These are phyloP conservation scores for Boletus reticuloceps DNA, from an alignment of 768 basidiomycete genomes.

Conservation along the genomic window DNA sequence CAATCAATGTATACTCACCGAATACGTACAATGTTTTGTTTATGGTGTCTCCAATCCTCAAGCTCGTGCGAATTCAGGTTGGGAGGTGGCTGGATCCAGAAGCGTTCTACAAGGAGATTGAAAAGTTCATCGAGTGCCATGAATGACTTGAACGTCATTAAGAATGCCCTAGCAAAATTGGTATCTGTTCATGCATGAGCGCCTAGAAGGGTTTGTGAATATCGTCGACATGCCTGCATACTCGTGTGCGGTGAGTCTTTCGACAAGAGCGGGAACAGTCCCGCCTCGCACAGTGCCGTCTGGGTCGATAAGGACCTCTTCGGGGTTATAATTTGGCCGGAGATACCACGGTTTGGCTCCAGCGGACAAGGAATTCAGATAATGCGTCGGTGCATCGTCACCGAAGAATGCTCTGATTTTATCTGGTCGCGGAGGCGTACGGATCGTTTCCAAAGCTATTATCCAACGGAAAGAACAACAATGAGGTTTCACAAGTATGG, in stretches of 20 bases:
- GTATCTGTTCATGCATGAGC: constrained; percentile 39
- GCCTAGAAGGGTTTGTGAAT: background rate
- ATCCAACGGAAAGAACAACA: background rate
- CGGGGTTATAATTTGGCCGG: constrained; percentile 49
- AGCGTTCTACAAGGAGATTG: constrained; percentile 52
- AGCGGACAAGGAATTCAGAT: constrained; percentile 38
- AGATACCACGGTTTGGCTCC: constrained; percentile 59
- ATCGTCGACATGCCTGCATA: constrained; percentile 44
- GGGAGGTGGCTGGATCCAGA: constrained; percentile 52
- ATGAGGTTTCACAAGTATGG: background rate
- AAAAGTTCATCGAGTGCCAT: constrained; percentile 55
- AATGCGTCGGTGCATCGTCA: constrained; percentile 45
- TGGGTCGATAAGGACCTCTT: constrained; percentile 60
- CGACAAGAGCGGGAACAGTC: constrained; percentile 57
- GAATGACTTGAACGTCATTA: constrained; percentile 71
- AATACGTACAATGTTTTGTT: constrained; percentile 57
- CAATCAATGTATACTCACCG: constrained; percentile 38
- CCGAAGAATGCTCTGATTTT: constrained; percentile 56
- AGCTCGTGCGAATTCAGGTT: constrained; percentile 42
- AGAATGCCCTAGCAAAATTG: constrained; percentile 57
- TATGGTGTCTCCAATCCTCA: constrained; percentile 53
- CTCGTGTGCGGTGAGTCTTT: constrained; percentile 65
- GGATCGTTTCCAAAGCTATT: constrained; percentile 14
- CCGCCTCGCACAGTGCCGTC: constrained; percentile 64
- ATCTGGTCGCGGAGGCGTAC: constrained; percentile 21